Percentiles rank a stretch among this genome's conserved stretches.
These are phyloP conservation scores for Ambispora gerdemannii DNA, from an alignment of 192 early-diverging fungal genomes.

Conservation along the genomic window DNA sequence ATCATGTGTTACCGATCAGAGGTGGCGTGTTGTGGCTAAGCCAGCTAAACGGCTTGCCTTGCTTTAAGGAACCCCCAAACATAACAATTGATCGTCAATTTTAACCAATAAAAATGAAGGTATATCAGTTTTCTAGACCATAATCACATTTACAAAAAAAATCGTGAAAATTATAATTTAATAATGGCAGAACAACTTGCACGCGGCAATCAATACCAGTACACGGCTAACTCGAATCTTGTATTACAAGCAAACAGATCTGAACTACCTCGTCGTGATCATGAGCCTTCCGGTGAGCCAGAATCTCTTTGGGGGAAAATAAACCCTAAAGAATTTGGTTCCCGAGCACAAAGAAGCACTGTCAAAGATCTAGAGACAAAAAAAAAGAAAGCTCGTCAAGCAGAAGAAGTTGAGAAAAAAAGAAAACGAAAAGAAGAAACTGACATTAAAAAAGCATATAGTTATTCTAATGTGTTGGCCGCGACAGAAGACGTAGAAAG, in stretches of 20 bases:
- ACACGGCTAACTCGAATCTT: slow-evolving; percentile 92
- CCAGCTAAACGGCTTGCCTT: too few relatives aligned
- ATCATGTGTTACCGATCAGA: background rate
- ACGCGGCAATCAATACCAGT: slow-evolving; percentile 70
- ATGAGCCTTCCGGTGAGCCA: slow-evolving; percentile 94
- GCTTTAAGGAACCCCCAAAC: too few relatives aligned
- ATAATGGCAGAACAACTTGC: slow-evolving; percentile 66
- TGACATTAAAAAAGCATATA: slow-evolving; percentile 57
- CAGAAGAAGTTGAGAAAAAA: slow-evolving; percentile 50
- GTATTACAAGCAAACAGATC: slow-evolving; percentile 90
- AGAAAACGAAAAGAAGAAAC: slow-evolving; percentile 61
- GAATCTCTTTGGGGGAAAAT: slow-evolving; percentile 89
- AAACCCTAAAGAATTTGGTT: slow-evolving; percentile 81
- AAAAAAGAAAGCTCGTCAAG: slow-evolving; percentile 56
- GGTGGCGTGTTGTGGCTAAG: too few relatives aligned
- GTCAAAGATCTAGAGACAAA: slow-evolving; percentile 63
- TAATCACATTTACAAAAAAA: too few relatives aligned
- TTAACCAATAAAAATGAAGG: too few relatives aligned
- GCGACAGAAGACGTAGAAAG: slow-evolving; percentile 88
- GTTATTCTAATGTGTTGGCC: slow-evolving; percentile 71
- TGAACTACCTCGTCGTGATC: slow-evolving; percentile 72
- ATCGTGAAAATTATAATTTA: background rate
- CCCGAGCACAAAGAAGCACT: slow-evolving; percentile 64
- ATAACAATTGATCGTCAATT: too few relatives aligned
- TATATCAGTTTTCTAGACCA: too few relatives aligned